Base-by-base conservation (phyloP, 805 yeast species). In the Ogataea haglerorum region DNA sequence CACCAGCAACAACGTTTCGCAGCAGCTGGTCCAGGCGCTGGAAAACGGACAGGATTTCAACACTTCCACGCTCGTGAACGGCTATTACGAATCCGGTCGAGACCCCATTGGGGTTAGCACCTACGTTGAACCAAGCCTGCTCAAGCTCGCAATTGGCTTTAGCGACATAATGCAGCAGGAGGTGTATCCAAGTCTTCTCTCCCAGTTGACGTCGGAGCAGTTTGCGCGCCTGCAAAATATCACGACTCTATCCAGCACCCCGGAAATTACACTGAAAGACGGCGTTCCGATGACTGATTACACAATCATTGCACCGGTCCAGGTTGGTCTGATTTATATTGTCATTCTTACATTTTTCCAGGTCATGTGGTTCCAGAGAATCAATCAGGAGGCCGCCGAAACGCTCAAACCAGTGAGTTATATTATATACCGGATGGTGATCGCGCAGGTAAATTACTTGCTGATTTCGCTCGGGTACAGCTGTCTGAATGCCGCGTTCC, bases 281-380 rank as follows among this genome's bases (percentile, higher is more conserved):
- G 59, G 67, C 21, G 64, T 68, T n/a, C 85, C 85, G 2, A 67
- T 64, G 38, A 59, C 60, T 1, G 65, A 76, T 50, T 65, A 75
- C 2, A 78, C 75, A 5, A 55, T 80, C 10, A 50, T 72, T 31
- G 89, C 89, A 0, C 88, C 90, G 5, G 60, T 78, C 4, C 91
- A 84, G 58, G 81, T 85, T 45, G 93, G 93, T 37, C 69, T 83
- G 48, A 81, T 85, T 58, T 85, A 78, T 56, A 67, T 83, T 56
- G 72, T 85, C 52, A 78, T 85, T 56, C 58, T 84, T 42, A 78
- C 91, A 3, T 83, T 86, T 57, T 82, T 86, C 72, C 82, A 80
- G 50, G 72, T 82, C 51, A 73, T 69, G 60, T 73, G 84, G 66
- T 80, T 80, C 54, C 63, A 62, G 10, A 74, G 73, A 16, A 51